A percentile compares a stretch with the other conserved stretches of the same genome.
phyloP scores from a whole-genome alignment of 2,329 filamentous ascomycete genomes.

The Huntiella moniliformis region DNA sequence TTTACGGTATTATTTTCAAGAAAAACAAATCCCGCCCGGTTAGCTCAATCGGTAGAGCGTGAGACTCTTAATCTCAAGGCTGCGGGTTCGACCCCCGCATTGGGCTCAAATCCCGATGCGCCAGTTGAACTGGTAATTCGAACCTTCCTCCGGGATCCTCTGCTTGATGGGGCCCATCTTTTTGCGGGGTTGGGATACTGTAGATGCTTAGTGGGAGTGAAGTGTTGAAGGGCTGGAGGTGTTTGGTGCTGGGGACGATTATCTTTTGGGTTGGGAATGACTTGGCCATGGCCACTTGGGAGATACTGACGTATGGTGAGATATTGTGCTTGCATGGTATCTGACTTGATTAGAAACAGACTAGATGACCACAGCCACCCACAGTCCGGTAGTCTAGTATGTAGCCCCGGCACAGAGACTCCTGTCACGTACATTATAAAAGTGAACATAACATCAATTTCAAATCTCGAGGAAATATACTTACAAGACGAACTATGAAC shows the following conservation, averaged over 20 bases:
- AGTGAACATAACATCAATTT: no score
- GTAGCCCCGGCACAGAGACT: no score
- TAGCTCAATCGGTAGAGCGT: slow-evolving; percentile 58
- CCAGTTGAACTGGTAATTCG: slow-evolving; percentile 4
- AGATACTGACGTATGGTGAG: no score
- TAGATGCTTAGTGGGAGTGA: background rate
- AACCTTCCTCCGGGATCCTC: background rate
- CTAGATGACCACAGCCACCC: background rate
- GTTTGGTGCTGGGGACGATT: background rate
- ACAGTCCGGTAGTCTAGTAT: background rate
- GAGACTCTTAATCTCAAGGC: slow-evolving; percentile 42
- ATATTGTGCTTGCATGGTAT: background rate
- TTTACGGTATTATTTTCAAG: no score
- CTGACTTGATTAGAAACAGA: background rate
- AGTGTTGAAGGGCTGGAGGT: background rate
- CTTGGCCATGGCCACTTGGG: background rate
- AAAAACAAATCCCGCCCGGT: slow-evolving; percentile 22
- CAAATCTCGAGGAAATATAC: no score
- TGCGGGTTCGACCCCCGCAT: slow-evolving; percentile 24
- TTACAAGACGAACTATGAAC: no score
- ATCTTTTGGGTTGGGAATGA: background rate
- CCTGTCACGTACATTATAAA: no score
- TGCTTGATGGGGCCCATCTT: no score
- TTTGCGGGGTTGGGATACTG: no score
- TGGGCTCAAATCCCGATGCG: slow-evolving; percentile 13